These are phyloP conservation scores for Sungouiozyma ichnusensis DNA, from an alignment of 805 yeast genomes.

Conservation along the genomic window DNA sequence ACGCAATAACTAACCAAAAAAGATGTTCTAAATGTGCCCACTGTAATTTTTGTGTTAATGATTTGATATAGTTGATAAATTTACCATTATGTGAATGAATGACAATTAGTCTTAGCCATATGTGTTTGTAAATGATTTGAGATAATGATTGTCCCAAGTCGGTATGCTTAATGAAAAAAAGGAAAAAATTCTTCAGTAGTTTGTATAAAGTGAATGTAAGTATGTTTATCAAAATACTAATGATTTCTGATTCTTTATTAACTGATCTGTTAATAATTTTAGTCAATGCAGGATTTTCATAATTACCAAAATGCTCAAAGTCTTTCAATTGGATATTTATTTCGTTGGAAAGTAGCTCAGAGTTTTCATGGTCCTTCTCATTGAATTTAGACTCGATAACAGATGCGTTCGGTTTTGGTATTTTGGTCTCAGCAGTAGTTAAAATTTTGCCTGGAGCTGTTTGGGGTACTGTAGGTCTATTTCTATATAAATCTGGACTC, in stretches of 20 bases:
- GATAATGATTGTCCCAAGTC: constrained; percentile 5
- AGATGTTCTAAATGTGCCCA: constrained; percentile 16
- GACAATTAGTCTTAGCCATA: not conserved
- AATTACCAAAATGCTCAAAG: constrained; percentile 14
- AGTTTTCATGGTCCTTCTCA: not conserved
- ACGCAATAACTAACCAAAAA: constrained; percentile 21
- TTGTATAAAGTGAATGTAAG: constrained; percentile 25
- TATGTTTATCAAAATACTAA: constrained; percentile 27
- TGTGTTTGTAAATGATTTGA: not conserved
- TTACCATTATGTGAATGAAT: not conserved
- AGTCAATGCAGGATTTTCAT: constrained; percentile 23
- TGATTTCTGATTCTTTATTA: constrained; percentile 33
- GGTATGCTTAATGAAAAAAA: constrained; percentile 13
- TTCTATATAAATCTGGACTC: constrained; percentile 21
- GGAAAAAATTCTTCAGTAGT: constrained; percentile 15
- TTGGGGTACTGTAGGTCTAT: constrained; percentile 10
- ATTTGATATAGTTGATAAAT: not conserved
- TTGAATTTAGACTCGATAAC: not conserved
- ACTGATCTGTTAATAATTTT: constrained; percentile 28
- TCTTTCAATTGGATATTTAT: not conserved
- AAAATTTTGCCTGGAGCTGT: not conserved
- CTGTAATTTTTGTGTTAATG: not conserved
- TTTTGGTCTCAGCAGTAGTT: not conserved
- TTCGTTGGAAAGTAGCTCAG: constrained; percentile 1
- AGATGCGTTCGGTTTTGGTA: not conserved